Evolutionary conservation across 1,139 yeast species (phyloP), one percentile per base, ranked within the genome.

Genomic region (Kurtzmaniella quercitrusa): DNA sequence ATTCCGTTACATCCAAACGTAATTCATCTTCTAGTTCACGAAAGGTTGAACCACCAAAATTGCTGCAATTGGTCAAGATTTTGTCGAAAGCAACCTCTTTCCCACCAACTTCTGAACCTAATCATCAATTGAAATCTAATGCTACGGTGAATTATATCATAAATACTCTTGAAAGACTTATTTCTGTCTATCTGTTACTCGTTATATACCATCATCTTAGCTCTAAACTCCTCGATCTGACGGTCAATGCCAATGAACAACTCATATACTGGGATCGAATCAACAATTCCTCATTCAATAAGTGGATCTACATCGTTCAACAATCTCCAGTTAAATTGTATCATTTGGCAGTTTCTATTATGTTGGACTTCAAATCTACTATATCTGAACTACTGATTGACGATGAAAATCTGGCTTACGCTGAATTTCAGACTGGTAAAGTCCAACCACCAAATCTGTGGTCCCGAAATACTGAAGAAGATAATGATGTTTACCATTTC

Each of bases 251-350:
- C 41, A 68, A 70, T 48, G 61, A 59, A 41, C 66, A 70, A 45
- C 53, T 63, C 48, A 57, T 58, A 6, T 72, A 71, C 49, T 72
- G 77, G 77, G 58, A 58, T 21, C 55, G 55, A 5, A 45, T 71
- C 38, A 50, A 56, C 36, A 50, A 53, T 33, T 67, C 73, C 14
- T 43, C 53, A 6, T 39, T 54, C 23, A 54, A 54, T 36, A 70
- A 68, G 48, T 34, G 59, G 33, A 46, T 66, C 11, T 72, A 67
- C 50, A 63, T 65, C 21, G 48, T 70, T 3, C 76, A 71, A 48
- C 60, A 63, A 3, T 47, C 60, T 9, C 77, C 77, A 1, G 25
- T 50, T 6, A 59, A 54, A 37, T 12, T 60, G 2, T 57, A 47
- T 40, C 46, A 52, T 5, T 52, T 60, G 23, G 49, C 48, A 8